These are phyloP conservation scores for Sclerotiophoma versabilis DNA, from an alignment of 2,329 filamentous ascomycete species.

Conservation along the genomic window DNA sequence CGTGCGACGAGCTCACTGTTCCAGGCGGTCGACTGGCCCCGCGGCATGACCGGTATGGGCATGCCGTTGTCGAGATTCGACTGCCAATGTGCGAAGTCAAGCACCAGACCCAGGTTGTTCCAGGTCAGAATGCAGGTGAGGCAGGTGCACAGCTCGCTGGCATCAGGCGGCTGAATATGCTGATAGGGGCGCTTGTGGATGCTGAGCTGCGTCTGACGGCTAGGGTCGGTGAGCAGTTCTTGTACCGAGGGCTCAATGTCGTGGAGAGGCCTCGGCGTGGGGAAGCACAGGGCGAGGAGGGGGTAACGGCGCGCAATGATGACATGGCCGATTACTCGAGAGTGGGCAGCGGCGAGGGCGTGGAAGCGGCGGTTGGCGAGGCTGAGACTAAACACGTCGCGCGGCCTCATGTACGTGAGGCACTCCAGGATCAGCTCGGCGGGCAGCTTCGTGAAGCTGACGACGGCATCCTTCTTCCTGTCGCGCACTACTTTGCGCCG, in stretches of 20 bases:
- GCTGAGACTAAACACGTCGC: constrained; percentile 59
- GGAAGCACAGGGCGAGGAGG: constrained; percentile 61
- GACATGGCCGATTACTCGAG: constrained; percentile 52
- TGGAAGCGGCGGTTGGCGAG: constrained; percentile 54
- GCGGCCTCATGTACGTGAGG: constrained; percentile 56
- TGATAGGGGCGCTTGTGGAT: constrained; percentile 62
- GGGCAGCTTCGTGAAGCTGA: constrained; percentile 57
- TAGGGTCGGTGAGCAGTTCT: constrained; percentile 49
- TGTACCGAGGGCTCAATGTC: constrained; percentile 49
- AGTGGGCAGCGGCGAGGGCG: constrained; percentile 55
- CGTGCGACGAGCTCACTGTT: constrained; percentile 55
- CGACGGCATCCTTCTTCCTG: constrained; percentile 39
- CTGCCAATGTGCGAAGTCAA: constrained; percentile 67
- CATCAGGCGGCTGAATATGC: constrained; percentile 59
- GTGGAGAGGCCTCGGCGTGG: constrained; percentile 56
- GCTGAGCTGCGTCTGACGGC: constrained; percentile 53
- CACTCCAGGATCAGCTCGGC: constrained; percentile 61
- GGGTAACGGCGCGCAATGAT: constrained; percentile 59
- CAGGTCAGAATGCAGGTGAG: constrained; percentile 64
- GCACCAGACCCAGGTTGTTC: constrained; percentile 62
- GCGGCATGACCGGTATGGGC: constrained; percentile 60
- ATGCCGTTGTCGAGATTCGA: constrained; percentile 57
- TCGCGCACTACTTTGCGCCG: constrained; percentile 48
- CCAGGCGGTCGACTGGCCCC: constrained; percentile 59
- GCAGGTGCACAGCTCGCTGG: constrained; percentile 62